phyloP scores from a whole-genome alignment of 148 eudicot species.

The Polygonum aviculare region DNA sequence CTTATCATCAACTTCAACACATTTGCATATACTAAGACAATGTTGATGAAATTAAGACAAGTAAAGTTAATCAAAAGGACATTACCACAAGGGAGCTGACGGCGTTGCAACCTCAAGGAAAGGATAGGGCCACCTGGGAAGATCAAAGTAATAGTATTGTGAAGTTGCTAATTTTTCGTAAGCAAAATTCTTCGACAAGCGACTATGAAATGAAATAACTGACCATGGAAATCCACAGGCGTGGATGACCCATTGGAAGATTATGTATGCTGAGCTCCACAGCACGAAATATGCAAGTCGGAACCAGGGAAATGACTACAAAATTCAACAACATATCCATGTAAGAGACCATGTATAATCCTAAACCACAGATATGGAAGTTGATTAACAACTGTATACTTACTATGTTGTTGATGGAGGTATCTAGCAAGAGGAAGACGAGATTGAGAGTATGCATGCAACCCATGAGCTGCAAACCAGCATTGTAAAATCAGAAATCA shows the following conservation, averaged over 20 bases:
- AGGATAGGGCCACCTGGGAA: conserved; percentile 64
- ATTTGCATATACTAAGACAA: background rate
- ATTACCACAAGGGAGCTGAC: conserved; percentile 53
- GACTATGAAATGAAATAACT: background rate
- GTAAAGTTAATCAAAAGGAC: background rate
- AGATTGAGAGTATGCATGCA: conserved; percentile 65
- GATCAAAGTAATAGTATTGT: background rate
- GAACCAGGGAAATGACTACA: conserved; percentile 63
- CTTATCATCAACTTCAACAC: background rate
- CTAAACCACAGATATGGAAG: background rate
- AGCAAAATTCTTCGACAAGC: background rate
- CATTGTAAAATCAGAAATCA: conserved; percentile 1
- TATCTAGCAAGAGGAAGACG: conserved; percentile 53
- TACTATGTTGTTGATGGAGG: conserved; percentile 55
- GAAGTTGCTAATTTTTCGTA: background rate
- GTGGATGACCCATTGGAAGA: conserved; percentile 61
- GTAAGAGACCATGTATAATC: background rate
- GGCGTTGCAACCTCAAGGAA: conserved; percentile 51
- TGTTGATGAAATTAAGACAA: background rate
- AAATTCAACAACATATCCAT: background rate
- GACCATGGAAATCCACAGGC: conserved; percentile 50
- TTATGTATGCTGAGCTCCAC: conserved; percentile 56
- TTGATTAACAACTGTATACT: conserved; percentile 14
- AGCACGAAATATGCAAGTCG: conserved; percentile 57
- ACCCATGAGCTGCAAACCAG: conserved; percentile 42